Conservation (phyloP, 208 protist species). For the Wallacemonas sp. region DNA sequence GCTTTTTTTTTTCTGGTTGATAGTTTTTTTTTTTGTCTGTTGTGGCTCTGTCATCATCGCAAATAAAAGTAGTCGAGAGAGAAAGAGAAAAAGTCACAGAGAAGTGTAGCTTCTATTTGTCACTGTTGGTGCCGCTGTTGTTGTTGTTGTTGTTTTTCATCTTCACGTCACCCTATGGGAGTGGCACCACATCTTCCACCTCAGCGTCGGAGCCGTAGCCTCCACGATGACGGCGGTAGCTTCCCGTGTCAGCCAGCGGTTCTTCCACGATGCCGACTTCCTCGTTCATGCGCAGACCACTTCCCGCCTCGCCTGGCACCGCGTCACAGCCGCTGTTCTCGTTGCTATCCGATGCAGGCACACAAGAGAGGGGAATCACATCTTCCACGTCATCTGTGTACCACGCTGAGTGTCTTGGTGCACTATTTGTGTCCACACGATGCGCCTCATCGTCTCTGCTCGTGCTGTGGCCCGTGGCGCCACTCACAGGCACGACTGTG, state of each 20-base stretch:
- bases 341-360: not conserved
- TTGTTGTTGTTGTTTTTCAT: not conserved
- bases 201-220: slow-evolving; percentile 12
- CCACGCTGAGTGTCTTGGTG: slow-evolving; percentile 5
- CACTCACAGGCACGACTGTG: too few species aligned
- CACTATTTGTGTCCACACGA: not conserved
- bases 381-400: slow-evolving; percentile 27
- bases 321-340: not conserved
- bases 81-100: not conserved
- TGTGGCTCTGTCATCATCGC: not conserved
- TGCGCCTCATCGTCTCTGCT: not conserved
- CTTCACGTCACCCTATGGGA: slow-evolving; percentile 18
- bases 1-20: not conserved
- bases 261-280: too few species aligned
- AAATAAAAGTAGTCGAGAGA: not conserved
- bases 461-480: not conserved
- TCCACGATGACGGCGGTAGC: too few species aligned
- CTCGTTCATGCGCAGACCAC: not conserved
- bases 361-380: slow-evolving; percentile 14
- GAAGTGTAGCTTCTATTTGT: not conserved
- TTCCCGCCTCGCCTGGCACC: not conserved
- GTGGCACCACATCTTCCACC: slow-evolving; percentile 57
- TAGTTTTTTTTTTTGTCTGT: not conserved
- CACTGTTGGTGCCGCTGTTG: not conserved
- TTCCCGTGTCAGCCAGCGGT: too few species aligned